phyloP scores from a whole-genome alignment of 2,329 filamentous ascomycete genomes.

The Lasiodiplodia theobromae region DNA sequence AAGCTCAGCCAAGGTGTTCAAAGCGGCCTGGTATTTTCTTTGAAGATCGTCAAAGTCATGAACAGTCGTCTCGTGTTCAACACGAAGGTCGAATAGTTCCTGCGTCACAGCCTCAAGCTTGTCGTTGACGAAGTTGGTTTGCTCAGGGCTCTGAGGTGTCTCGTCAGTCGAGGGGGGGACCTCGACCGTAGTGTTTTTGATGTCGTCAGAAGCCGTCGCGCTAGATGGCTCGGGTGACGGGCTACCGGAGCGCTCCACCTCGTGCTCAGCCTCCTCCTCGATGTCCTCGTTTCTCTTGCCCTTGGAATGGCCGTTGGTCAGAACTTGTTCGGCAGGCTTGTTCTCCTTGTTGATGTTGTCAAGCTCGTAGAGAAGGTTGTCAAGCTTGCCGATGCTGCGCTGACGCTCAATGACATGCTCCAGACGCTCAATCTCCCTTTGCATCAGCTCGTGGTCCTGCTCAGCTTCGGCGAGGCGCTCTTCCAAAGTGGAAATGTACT shows the following conservation, averaged over 20 bases:
- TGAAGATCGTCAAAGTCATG: slow-evolving; percentile 83
- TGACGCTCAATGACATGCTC: slow-evolving; percentile 97
- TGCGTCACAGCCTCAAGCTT: slow-evolving; percentile 91
- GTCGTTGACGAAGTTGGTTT: slow-evolving; percentile 85
- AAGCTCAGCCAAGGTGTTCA: slow-evolving; percentile 81
- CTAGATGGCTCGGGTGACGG: background rate
- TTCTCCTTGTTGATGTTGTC: slow-evolving; percentile 64
- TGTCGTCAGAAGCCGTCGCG: background rate
- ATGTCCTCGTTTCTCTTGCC: slow-evolving; percentile 46
- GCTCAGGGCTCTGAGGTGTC: slow-evolving; percentile 72
- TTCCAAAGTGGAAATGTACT: slow-evolving; percentile 96
- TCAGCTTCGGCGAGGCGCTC: slow-evolving; percentile 95
- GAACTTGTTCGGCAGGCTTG: slow-evolving; percentile 20
- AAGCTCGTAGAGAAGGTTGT: slow-evolving; percentile 89
- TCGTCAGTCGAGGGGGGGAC: slow-evolving; percentile 44
- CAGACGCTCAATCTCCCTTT: slow-evolving; percentile 90
- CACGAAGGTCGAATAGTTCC: slow-evolving; percentile 86
- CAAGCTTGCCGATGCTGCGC: slow-evolving; percentile 90
- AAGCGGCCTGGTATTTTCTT: slow-evolving; percentile 87
- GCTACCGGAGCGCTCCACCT: slow-evolving; percentile 22
- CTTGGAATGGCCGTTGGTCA: slow-evolving; percentile 39
- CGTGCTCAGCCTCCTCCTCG: slow-evolving; percentile 31
- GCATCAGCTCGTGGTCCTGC: slow-evolving; percentile 95
- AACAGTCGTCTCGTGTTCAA: slow-evolving; percentile 86
- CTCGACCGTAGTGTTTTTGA: slow-evolving; percentile 15